These are phyloP conservation scores for Hemisphaericaspora xylanilytica DNA, from an alignment of 1,139 yeast species.

Conservation along the genomic window DNA sequence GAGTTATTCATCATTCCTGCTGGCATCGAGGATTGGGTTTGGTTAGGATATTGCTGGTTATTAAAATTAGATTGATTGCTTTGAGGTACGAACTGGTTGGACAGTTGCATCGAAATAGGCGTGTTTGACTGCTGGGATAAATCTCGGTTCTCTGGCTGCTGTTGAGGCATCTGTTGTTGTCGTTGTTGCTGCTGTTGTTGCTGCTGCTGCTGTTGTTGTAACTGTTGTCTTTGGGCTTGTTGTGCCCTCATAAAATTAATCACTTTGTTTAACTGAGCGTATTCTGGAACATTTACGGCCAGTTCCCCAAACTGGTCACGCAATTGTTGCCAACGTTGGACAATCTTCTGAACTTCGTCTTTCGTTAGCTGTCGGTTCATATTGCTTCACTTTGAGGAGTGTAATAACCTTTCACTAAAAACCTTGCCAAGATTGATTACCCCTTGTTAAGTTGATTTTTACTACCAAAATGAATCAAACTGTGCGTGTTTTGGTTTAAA, in stretches of 20 bases:
- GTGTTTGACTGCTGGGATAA: conserved; percentile 10
- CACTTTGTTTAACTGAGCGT: conserved; percentile 55
- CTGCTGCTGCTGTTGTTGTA: conserved; percentile 16
- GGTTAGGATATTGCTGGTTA: conserved; percentile 6
- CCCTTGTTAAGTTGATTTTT: too few relatives aligned
- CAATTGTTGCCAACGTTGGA: conserved; percentile 62
- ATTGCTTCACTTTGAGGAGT: too few relatives aligned
- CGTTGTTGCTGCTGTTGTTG: conserved; percentile 14
- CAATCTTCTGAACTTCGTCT: conserved; percentile 44
- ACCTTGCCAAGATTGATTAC: too few relatives aligned
- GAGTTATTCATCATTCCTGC: conserved; percentile 11
- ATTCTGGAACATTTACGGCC: conserved; percentile 61
- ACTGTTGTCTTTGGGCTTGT: conserved; percentile 22
- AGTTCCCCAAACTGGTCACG: conserved; percentile 63
- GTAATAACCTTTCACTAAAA: too few relatives aligned
- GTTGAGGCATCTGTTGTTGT: conserved; percentile 5
- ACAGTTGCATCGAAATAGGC: conserved; percentile 9
- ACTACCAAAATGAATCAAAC: too few relatives aligned
- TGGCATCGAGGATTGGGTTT: conserved; percentile 12
- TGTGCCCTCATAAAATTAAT: conserved; percentile 49
- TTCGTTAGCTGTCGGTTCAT: conserved; percentile 35
- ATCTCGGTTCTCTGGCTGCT: conserved; percentile 5
- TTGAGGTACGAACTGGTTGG: conserved; percentile 2
- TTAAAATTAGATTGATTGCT: conserved; percentile 3
- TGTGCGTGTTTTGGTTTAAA: too few relatives aligned